Evolutionary conservation across 106 monocot genomes (phyloP).

Genomic region (Agapanthus africanus): DNA sequence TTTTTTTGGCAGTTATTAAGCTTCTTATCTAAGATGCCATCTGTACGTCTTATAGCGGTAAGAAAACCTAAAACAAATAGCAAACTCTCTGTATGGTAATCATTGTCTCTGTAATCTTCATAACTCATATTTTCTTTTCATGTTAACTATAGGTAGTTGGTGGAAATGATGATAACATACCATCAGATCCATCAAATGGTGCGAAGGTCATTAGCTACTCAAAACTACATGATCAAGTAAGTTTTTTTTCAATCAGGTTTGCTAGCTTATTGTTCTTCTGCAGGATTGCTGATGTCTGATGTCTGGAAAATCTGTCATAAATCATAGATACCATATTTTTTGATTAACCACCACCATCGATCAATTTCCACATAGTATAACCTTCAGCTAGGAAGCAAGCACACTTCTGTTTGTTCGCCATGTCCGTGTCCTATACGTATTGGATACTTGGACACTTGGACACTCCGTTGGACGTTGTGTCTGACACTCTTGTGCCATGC

Average conservation of each 20-base stretch:
- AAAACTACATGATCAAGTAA: slow-evolving; percentile 61
- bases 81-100: neutral
- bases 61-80: slow-evolving; percentile 5
- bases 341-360: no score
- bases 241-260: neutral
- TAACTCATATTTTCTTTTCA: slow-evolving; percentile 1
- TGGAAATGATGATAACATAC: slow-evolving; percentile 71
- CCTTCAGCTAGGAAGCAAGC: no score
- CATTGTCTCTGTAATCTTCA: neutral
- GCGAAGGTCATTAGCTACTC: slow-evolving; percentile 67
- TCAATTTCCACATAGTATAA: no score
- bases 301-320: no score
- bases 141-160: slow-evolving; percentile 58
- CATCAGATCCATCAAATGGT: slow-evolving; percentile 44
- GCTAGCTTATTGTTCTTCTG: slow-evolving; percentile 4
- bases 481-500: no score
- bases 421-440: no score
- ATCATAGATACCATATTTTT: no score
- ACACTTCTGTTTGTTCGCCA: no score
- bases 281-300: no score
- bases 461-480: no score
- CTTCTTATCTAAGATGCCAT: slow-evolving; percentile 68
- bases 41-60: slow-evolving; percentile 89
- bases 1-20: slow-evolving; percentile 64
- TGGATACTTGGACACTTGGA: no score